Evolutionary conservation across 2,329 filamentous ascomycete species (phyloP).

Genomic region (Graphiopsis chlorocephala): DNA sequence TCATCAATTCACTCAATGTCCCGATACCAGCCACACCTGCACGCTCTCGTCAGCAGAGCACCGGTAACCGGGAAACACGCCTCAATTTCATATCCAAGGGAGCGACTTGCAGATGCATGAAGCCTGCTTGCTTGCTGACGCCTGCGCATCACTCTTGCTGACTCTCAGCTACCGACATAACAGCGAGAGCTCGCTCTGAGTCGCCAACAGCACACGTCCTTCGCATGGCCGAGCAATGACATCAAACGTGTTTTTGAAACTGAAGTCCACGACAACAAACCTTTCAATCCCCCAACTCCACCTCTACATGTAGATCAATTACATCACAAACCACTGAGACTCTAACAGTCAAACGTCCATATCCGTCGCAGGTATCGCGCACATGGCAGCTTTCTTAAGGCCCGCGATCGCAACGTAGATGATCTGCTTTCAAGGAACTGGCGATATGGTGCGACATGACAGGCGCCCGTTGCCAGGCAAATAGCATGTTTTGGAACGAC

Average conservation of each 20-base stretch:
- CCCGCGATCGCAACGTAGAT: not conserved
- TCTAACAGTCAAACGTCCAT: not conserved
- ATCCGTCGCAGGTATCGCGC: too few species aligned
- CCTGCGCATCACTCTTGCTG: not conserved
- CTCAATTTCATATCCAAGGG: not conserved
- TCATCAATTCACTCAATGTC: not conserved
- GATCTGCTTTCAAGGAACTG: not conserved
- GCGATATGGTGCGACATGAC: not conserved
- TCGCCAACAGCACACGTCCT: not conserved
- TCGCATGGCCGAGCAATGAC: not conserved
- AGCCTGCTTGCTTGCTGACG: not conserved
- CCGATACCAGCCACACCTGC: not conserved
- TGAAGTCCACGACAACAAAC: not conserved
- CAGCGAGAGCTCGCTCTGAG: not conserved
- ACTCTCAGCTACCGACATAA: not conserved
- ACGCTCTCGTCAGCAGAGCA: not conserved
- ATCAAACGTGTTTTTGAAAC: not conserved
- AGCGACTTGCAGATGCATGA: slow-evolving; percentile 2
- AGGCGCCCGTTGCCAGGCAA: not conserved
- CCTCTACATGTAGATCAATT: not conserved
- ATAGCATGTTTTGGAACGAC: not conserved
- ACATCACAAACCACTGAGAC: not conserved
- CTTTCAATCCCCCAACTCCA: not conserved
- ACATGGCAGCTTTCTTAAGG: not conserved
- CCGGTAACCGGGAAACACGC: not conserved